Percentiles rank a stretch among this genome's conserved stretches.
These are phyloP conservation scores for Populus hybrid DNA, from an alignment of 441 rosid species.

Conservation along the genomic window DNA sequence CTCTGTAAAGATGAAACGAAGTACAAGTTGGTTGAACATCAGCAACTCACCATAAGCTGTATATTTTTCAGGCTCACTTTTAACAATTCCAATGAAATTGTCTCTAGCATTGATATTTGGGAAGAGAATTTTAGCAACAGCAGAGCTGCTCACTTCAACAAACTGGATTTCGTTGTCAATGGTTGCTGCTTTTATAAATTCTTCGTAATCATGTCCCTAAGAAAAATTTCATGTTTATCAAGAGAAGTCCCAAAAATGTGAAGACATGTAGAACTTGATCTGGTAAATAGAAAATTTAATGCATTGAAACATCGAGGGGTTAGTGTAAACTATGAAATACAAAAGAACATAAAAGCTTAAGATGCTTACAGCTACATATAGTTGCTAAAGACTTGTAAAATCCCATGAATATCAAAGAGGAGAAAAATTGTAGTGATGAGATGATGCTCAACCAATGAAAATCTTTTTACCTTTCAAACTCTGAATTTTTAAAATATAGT, in stretches of 20 bases:
- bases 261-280: not conserved
- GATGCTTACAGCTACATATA: not conserved
- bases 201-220: constrained; percentile 62
- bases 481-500: not conserved
- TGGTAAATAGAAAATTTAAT: not conserved
- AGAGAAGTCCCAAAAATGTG: not conserved
- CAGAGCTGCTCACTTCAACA: constrained; percentile 48
- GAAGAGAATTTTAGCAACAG: constrained; percentile 59
- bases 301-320: not conserved
- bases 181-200: constrained; percentile 69
- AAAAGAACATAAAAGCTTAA: not conserved
- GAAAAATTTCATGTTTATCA: constrained; percentile 11
- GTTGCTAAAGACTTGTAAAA: not conserved
- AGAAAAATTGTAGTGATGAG: not conserved
- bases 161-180: constrained; percentile 75
- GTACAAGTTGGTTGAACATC: not conserved
- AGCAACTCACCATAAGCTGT: constrained; percentile 60
- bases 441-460: not conserved
- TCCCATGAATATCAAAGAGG: not conserved
- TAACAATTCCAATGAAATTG: constrained; percentile 67
- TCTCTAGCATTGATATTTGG: constrained; percentile 41
- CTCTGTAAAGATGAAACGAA: not conserved
- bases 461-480: not conserved
- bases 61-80: constrained; percentile 76
- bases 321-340: not conserved